These are phyloP conservation scores for Massarina eburnea DNA, from an alignment of 2,329 filamentous ascomycete genomes.

Conservation along the genomic window DNA sequence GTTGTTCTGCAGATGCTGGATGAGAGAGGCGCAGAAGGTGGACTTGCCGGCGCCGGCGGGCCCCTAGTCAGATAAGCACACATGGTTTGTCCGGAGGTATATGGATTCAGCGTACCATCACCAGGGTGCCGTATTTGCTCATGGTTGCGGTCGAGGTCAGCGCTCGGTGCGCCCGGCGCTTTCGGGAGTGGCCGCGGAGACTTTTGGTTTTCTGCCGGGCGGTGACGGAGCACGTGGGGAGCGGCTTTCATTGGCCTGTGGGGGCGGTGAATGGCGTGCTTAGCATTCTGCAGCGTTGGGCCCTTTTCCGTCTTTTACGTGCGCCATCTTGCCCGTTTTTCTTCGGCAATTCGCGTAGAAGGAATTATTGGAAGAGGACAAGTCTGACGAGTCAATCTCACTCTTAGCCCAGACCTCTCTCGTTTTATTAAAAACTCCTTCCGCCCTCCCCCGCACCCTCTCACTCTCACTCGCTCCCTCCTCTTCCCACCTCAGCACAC, in stretches of 20 bases:
- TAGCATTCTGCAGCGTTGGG: slow-evolving; percentile 13
- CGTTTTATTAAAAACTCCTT: slow-evolving; percentile 6
- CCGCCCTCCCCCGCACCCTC: slow-evolving; percentile 19
- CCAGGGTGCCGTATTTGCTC: slow-evolving; percentile 92
- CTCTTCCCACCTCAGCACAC: slow-evolving; percentile 13
- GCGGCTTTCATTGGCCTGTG: neutral
- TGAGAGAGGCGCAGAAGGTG: slow-evolving; percentile 91
- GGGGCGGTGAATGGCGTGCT: slow-evolving; percentile 24
- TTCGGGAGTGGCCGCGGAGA: slow-evolving; percentile 4
- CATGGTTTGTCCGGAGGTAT: neutral
- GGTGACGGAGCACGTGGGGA: neutral
- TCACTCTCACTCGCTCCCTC: slow-evolving; percentile 16
- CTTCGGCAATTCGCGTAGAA: slow-evolving; percentile 28
- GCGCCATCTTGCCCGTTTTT: slow-evolving; percentile 22
- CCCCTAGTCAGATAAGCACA: slow-evolving; percentile 50
- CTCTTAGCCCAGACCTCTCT: slow-evolving; percentile 23
- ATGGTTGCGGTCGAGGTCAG: slow-evolving; percentile 54
- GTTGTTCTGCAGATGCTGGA: slow-evolving; percentile 87
- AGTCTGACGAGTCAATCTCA: slow-evolving; percentile 19
- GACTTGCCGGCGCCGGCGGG: slow-evolving; percentile 96
- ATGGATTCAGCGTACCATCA: slow-evolving; percentile 69
- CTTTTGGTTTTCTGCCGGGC: slow-evolving; percentile 9
- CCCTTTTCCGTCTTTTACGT: slow-evolving; percentile 8
- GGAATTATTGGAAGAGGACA: slow-evolving; percentile 1
- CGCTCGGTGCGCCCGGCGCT: no score